phyloP scores from a whole-genome alignment of 192 early-diverging fungal genomes.

The Linnemannia elongata region DNA sequence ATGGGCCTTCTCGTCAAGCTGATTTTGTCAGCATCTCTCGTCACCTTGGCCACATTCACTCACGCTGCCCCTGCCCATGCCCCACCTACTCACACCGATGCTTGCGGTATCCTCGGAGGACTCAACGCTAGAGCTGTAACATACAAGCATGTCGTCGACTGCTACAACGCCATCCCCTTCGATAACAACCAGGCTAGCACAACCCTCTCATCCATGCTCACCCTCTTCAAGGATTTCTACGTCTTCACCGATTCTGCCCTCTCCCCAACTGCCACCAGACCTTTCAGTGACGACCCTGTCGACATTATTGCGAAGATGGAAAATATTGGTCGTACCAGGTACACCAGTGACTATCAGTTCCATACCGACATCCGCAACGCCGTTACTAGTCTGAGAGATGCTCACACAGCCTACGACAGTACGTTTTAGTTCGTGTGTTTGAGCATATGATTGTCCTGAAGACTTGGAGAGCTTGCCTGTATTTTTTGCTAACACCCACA shows the following conservation, averaged over 20 bases:
- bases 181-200: neutral
- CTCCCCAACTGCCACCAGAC: constrained; percentile 8
- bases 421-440: neutral
- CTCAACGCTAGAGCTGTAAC: neutral
- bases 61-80: neutral
- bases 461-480: neutral
- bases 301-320: constrained; percentile 11
- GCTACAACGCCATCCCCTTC: constrained; percentile 23
- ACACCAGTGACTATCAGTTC: constrained; percentile 12
- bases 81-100: neutral
- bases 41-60: neutral
- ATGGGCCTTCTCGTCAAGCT: neutral
- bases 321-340: constrained; percentile 6
- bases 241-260: constrained; percentile 26
- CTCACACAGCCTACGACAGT: constrained; percentile 20
- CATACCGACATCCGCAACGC: neutral
- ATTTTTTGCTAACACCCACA: neutral
- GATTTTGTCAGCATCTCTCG: constrained; percentile 3
- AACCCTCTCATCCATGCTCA: constrained; percentile 13
- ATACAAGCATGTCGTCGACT: neutral
- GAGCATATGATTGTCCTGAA: neutral
- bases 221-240: constrained; percentile 22
- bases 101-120: constrained; percentile 10
- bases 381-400: constrained; percentile 11
- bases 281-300: constrained; percentile 18